Evolutionary conservation across 768 basidiomycete species (phyloP).

Genomic region (Phanerochaete sordida): DNA sequence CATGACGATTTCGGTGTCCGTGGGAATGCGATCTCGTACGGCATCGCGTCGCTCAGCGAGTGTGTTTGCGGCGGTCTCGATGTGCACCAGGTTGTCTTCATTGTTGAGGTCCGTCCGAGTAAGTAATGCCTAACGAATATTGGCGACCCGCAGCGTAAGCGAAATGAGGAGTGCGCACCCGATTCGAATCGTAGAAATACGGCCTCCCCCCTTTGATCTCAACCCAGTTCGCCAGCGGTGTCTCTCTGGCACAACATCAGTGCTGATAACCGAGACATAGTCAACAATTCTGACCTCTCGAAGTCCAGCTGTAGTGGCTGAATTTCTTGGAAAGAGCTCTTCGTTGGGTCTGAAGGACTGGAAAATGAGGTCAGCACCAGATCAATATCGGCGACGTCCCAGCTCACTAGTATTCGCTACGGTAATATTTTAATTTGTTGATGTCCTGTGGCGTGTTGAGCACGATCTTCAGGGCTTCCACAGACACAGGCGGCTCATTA

Average conservation of each 20-base stretch:
- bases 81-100: background rate
- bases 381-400: background rate
- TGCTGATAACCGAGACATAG: background rate
- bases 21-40: background rate
- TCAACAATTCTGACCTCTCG: background rate
- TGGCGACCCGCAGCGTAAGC: background rate
- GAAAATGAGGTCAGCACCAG: background rate
- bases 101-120: background rate
- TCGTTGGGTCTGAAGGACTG: background rate
- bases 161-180: background rate
- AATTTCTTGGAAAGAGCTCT: background rate
- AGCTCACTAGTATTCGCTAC: too few species aligned
- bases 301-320: background rate
- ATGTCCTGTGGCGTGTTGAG: too few species aligned
- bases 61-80: background rate
- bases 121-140: background rate
- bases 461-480: too few species aligned
- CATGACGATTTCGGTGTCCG: slow-evolving; percentile 3
- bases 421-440: too few species aligned
- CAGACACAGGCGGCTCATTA: too few species aligned
- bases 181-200: background rate
- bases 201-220: background rate
- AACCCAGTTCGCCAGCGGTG: background rate
- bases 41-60: background rate
- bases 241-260: background rate